Conservation (phyloP, 148 eudicot genomes). For the Drosera capensis region DNA sequence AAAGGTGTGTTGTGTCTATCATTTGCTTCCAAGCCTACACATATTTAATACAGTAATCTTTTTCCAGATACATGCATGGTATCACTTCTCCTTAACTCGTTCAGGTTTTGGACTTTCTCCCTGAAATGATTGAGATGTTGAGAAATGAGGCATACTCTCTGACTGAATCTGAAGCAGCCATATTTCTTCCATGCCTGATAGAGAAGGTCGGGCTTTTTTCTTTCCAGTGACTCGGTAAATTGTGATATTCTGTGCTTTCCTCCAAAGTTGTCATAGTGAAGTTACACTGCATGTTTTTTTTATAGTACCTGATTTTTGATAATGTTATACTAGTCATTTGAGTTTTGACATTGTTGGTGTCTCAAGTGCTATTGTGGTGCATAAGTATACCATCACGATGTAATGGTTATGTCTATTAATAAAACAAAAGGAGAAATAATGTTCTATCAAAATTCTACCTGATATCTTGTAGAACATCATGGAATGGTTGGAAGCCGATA, state of each 20-base stretch:
- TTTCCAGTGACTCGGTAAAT: neutral
- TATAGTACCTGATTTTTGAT: neutral
- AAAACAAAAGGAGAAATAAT: no score
- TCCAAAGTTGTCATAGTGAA: no score
- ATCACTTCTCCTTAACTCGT: neutral
- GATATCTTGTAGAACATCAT: no score
- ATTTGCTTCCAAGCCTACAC: neutral
- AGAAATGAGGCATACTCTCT: slow-evolving; percentile 68
- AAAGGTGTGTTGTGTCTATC: slow-evolving; percentile 32
- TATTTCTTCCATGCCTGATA: slow-evolving; percentile 78
- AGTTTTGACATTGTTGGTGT: no score
- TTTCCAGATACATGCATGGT: neutral
- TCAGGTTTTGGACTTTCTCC: slow-evolving; percentile 90
- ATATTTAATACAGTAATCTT: neutral
- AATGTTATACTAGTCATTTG: neutral
- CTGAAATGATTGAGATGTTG: slow-evolving; percentile 69
- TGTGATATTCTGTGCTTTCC: neutral
- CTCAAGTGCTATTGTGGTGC: neutral
- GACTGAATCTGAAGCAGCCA: slow-evolving; percentile 88
- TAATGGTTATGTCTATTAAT: no score
- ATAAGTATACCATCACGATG: no score
- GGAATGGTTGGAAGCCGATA: no score
- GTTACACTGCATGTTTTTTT: neutral
- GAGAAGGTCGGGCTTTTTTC: slow-evolving; percentile 50
- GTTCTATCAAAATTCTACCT: no score